Evolutionary conservation across 2,329 filamentous ascomycete genomes (phyloP).

Genomic region (Colletotrichum sublineola): DNA sequence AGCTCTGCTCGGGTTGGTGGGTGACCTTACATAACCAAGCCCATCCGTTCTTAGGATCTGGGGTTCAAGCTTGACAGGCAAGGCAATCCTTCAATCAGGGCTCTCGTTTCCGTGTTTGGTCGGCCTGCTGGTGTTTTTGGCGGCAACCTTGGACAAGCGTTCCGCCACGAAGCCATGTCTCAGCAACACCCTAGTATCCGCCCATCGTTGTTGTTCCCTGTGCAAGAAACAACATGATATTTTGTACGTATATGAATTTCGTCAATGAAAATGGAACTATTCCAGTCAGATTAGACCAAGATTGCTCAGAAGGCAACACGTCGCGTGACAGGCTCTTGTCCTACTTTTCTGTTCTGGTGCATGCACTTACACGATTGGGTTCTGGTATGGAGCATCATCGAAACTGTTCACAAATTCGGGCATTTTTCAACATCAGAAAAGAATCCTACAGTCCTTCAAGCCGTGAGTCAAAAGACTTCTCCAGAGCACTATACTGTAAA

Average conservation of each 20-base stretch:
- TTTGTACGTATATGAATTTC: rapidly evolving
- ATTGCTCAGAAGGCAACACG: conserved; percentile 13
- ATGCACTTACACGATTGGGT: background rate
- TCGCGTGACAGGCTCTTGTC: conserved; percentile 6
- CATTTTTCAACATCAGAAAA: background rate
- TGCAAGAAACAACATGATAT: background rate
- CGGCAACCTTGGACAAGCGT: conserved; percentile 27
- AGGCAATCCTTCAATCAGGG: conserved; percentile 31
- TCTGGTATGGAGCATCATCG: background rate
- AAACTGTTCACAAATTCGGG: background rate
- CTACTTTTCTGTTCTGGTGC: background rate
- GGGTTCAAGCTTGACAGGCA: conserved; percentile 35
- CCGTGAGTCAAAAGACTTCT: too few relatives aligned
- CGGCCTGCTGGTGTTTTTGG: background rate
- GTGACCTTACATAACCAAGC: conserved; percentile 30
- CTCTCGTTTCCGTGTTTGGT: conserved; percentile 2
- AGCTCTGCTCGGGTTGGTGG: conserved; percentile 11
- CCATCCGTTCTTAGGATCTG: conserved; percentile 30
- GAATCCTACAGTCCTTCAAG: too few relatives aligned
- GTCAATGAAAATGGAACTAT: background rate
- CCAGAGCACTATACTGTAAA: background rate
- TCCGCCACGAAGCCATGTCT: conserved; percentile 3
- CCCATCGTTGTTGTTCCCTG: background rate
- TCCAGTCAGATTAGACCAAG: background rate
- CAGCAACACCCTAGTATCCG: background rate